phyloP scores from a whole-genome alignment of 495 filamentous ascomycete genomes.

The Lindgomyces ingoldianus region DNA sequence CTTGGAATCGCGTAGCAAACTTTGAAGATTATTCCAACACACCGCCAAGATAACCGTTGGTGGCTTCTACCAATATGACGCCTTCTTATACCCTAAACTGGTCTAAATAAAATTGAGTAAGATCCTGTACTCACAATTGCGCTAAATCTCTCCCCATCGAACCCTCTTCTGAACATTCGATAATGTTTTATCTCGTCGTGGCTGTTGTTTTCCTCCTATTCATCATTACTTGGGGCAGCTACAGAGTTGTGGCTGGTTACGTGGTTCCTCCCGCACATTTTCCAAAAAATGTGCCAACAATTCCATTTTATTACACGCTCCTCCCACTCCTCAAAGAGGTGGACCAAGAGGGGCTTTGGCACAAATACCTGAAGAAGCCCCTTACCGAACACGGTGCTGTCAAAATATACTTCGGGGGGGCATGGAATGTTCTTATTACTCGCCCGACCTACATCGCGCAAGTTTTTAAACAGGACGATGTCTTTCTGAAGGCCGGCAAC shows the following conservation, averaged over 20 bases:
- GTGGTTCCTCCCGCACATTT: neutral
- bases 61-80: no score
- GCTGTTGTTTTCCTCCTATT: neutral
- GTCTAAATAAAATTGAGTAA: no score
- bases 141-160: no score
- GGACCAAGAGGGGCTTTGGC: slow-evolving; percentile 42
- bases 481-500: slow-evolving; percentile 53
- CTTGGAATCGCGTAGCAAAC: no score
- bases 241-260: neutral
- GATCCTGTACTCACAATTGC: no score
- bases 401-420: slow-evolving; percentile 49
- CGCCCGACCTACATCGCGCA: slow-evolving; percentile 47
- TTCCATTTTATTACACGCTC: slow-evolving; percentile 37
- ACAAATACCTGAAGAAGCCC: slow-evolving; percentile 39
- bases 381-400: slow-evolving; percentile 49
- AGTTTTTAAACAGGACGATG: slow-evolving; percentile 53
- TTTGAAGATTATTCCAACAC: no score
- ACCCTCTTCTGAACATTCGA: no score
- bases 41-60: no score
- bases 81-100: no score
- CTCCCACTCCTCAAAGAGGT: slow-evolving; percentile 41
- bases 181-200: no score
- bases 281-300: slow-evolving; percentile 28
- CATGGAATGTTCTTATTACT: slow-evolving; percentile 48
- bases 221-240: no score